These are phyloP conservation scores for Alopecurus myosuroides DNA, from an alignment of 176 grass and related monocot genomes.

Conservation along the genomic window DNA sequence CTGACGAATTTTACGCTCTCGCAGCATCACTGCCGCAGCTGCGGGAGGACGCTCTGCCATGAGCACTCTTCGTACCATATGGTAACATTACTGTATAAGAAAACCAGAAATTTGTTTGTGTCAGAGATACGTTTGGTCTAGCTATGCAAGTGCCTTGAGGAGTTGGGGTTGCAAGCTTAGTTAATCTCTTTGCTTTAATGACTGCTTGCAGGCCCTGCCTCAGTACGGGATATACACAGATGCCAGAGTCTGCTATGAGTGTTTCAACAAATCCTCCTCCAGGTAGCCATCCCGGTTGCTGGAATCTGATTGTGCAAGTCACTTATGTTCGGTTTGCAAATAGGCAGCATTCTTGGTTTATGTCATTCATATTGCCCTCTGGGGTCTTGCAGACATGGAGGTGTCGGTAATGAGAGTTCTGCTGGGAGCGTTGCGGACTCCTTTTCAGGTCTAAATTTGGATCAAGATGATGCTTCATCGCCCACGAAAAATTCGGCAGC, in stretches of 20 bases:
- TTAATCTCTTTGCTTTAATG: neutral
- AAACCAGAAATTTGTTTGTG: too few relatives aligned
- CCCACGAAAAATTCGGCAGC: constrained; percentile 19
- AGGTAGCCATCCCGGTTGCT: constrained; percentile 36
- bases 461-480: constrained; percentile 34
- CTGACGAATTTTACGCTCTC: neutral
- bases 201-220: constrained; percentile 69
- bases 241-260: constrained; percentile 82
- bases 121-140: neutral
- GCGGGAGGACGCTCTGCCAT: constrained; percentile 86
- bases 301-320: neutral
- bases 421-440: constrained; percentile 30
- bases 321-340: neutral
- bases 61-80: constrained; percentile 96
- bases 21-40: constrained; percentile 96
- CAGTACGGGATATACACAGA: constrained; percentile 85
- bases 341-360: neutral
- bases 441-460: constrained; percentile 74
- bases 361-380: constrained; percentile 8
- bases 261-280: constrained; percentile 75
- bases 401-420: constrained; percentile 17
- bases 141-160: neutral
- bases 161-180: neutral
- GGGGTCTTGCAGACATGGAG: constrained; percentile 42
- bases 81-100: constrained; percentile 39